phyloP scores from a whole-genome alignment of 768 basidiomycete genomes.

The Leccinum aurantiacum region DNA sequence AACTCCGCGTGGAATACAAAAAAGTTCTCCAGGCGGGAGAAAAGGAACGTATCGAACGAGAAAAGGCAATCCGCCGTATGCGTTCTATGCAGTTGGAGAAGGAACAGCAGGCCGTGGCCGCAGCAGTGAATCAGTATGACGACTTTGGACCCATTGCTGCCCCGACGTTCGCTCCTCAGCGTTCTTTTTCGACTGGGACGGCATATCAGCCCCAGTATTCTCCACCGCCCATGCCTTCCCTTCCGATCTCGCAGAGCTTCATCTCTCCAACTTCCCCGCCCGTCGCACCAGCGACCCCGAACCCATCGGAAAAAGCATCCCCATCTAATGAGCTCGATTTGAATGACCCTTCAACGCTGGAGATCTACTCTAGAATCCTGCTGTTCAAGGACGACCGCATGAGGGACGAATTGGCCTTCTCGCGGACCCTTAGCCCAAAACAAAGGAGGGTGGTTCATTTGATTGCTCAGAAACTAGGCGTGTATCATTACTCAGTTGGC shows the following conservation, averaged over 20 bases:
- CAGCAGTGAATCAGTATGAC: conserved; percentile 46
- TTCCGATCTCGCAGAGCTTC: conserved; percentile 43
- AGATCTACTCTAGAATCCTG: conserved; percentile 95
- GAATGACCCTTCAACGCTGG: conserved; percentile 92
- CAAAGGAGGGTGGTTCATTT: conserved; percentile 93
- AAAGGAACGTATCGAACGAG: conserved; percentile 97
- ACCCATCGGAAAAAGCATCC: conserved; percentile 61
- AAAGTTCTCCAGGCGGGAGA: conserved; percentile 99
- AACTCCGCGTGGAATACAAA: conserved; percentile 98
- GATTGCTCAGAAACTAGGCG: conserved; percentile 93
- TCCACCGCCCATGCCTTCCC: conserved; percentile 48
- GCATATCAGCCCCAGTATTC: conserved; percentile 68
- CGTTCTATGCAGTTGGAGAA: conserved; percentile 94
- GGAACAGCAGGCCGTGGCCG: conserved; percentile 49
- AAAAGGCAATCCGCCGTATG: conserved; percentile 98
- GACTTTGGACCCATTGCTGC: conserved; percentile 65
- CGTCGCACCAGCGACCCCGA: conserved; percentile 57
- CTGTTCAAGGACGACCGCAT: conserved; percentile 98
- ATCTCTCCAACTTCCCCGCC: conserved; percentile 50
- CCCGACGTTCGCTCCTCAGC: conserved; percentile 65
- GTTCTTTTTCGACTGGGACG: conserved; percentile 65
- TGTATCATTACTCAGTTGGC: conserved; percentile 92
- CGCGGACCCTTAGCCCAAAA: conserved; percentile 78
- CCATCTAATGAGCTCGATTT: conserved; percentile 79
- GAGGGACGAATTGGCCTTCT: conserved; percentile 97